phyloP scores from a whole-genome alignment of 2,329 filamentous ascomycete genomes.

The Graphiopsis chlorocephala region DNA sequence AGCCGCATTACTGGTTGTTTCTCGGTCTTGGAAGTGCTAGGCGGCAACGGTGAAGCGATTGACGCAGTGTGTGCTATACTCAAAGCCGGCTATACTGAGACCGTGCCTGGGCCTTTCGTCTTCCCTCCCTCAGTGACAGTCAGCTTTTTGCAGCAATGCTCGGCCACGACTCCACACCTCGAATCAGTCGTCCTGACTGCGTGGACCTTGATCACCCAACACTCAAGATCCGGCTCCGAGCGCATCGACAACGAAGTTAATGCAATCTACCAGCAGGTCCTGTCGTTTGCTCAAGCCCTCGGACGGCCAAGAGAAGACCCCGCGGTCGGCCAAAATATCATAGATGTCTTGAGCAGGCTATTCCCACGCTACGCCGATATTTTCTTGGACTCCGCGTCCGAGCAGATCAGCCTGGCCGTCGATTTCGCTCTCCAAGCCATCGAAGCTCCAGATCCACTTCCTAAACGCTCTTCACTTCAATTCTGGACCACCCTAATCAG shows the following conservation, averaged over 20 bases:
- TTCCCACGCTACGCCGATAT: constrained; percentile 60
- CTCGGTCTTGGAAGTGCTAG: constrained; percentile 53
- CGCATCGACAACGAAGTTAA: constrained; percentile 51
- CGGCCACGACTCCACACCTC: constrained; percentile 62
- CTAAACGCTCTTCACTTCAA: constrained; percentile 69
- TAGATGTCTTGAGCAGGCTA: constrained; percentile 68
- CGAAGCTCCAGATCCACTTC: constrained; percentile 68
- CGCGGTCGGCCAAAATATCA: constrained; percentile 69
- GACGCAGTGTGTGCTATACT: constrained; percentile 71
- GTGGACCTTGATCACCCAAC: constrained; percentile 59
- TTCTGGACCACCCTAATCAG: constrained; percentile 65
- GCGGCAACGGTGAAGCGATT: constrained; percentile 62
- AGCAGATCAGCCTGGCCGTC: constrained; percentile 64
- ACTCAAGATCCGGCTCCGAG: constrained; percentile 38
- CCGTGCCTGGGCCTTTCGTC: constrained; percentile 72
- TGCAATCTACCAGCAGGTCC: constrained; percentile 59
- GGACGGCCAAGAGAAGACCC: constrained; percentile 63
- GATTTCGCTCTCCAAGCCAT: constrained; percentile 69
- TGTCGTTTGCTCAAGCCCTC: constrained; percentile 61
- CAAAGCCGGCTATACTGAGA: constrained; percentile 72
- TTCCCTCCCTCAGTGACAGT: constrained; percentile 66
- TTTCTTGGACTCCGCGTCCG: constrained; percentile 58
- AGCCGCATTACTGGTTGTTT: constrained; percentile 52
- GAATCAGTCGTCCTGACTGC: constrained; percentile 69
- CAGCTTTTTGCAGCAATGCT: constrained; percentile 54